Percentiles rank a stretch among this genome's conserved stretches.
Conservation (phyloP, 345 rosid genomes). For the Aethionema arabicum region DNA sequence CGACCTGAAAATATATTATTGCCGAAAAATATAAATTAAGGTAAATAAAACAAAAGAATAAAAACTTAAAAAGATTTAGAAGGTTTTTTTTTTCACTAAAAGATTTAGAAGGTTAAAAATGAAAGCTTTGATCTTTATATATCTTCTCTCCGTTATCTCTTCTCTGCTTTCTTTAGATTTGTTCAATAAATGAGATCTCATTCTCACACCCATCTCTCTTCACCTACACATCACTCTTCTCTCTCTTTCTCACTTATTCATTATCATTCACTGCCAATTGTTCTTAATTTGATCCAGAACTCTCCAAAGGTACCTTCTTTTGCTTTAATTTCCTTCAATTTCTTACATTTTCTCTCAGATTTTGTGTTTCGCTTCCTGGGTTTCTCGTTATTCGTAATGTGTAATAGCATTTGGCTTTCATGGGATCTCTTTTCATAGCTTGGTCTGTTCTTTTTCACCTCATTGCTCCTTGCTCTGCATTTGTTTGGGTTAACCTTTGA, state of each 20-base stretch:
- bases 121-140: conserved; percentile 5
- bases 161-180: conserved; percentile 19
- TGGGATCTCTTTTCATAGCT: neutral
- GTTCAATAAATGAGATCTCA: conserved; percentile 45
- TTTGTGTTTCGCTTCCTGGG: conserved; percentile 3
- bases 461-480: neutral
- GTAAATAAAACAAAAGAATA: conserved; percentile 16
- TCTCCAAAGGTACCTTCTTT: conserved; percentile 29
- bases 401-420: conserved; percentile 13
- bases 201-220: conserved; percentile 41
- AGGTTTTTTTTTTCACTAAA: no score
- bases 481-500: conserved; percentile 9
- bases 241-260: conserved; percentile 17
- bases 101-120: no score
- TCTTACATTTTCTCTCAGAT: neutral
- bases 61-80: conserved; percentile 31
- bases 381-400: neutral
- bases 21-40: no score
- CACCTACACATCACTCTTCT: conserved; percentile 25
- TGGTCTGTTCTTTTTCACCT: neutral
- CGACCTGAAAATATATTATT: no score
- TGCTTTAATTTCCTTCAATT: conserved; percentile 12
- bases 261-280: neutral
- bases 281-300: conserved; percentile 4
- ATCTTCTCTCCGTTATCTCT: neutral